These are phyloP conservation scores for Tylopilus sp. DNA, from an alignment of 1,284 basidiomycete genomes.

Conservation along the genomic window DNA sequence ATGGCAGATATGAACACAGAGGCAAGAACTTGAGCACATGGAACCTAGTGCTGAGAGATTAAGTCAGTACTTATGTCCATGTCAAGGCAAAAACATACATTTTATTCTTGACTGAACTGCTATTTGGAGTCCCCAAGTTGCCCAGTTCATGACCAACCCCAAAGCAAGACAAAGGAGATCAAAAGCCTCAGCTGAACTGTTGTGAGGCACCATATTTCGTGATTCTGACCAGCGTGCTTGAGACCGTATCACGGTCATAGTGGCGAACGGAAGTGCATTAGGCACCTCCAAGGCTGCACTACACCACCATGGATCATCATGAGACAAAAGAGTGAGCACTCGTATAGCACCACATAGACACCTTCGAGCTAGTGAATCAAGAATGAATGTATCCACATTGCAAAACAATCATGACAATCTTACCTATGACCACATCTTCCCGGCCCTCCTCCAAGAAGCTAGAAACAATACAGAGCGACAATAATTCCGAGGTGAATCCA, in stretches of 20 bases:
- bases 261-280: constrained; percentile 42
- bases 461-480: constrained; percentile 44
- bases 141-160: constrained; percentile 66
- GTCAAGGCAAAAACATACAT: constrained; percentile 35
- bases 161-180: constrained; percentile 67
- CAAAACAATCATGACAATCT: neutral
- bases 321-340: constrained; percentile 64
- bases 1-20: constrained; percentile 46
- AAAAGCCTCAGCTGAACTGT: constrained; percentile 39
- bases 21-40: constrained; percentile 42
- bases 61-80: neutral
- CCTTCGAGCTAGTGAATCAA: constrained; percentile 33
- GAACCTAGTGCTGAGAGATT: constrained; percentile 42
- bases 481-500: constrained; percentile 44
- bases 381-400: neutral
- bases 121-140: constrained; percentile 49
- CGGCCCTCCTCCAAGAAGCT: constrained; percentile 28
- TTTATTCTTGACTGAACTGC: constrained; percentile 43
- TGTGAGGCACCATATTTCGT: constrained; percentile 5
- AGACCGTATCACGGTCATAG: constrained; percentile 42
- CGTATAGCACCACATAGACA: constrained; percentile 57
- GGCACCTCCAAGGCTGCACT: constrained; percentile 42
- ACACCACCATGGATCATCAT: constrained; percentile 54
- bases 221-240: constrained; percentile 29
- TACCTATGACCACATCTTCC: constrained; percentile 17